Conservation (phyloP, 768 basidiomycete genomes). For the Daedaleopsis nitida region DNA sequence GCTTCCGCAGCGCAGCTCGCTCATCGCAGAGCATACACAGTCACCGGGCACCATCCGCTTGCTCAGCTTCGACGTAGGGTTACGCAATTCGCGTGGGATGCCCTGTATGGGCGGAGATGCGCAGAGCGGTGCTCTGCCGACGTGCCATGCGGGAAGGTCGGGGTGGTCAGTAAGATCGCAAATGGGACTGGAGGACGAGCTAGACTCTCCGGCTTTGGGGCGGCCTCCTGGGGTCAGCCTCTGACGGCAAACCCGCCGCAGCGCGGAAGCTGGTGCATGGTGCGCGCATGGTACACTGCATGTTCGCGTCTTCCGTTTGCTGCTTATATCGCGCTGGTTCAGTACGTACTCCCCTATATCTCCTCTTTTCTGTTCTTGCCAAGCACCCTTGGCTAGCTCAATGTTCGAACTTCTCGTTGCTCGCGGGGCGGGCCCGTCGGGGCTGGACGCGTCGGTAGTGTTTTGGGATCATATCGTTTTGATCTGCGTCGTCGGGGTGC, state of each 20-base stretch:
- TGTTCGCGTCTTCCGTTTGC: background rate
- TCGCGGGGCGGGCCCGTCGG: background rate
- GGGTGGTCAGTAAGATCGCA: background rate
- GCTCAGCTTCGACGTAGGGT: too few relatives aligned
- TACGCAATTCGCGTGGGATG: too few relatives aligned
- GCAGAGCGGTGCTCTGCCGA: too few relatives aligned
- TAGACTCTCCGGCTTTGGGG: background rate
- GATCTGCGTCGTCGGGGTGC: conserved; percentile 23
- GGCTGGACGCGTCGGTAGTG: conserved; percentile 23
- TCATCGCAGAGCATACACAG: background rate
- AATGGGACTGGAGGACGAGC: background rate
- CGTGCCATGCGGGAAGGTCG: too few relatives aligned
- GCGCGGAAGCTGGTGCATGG: background rate
- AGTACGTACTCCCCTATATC: too few relatives aligned
- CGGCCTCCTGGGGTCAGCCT: background rate
- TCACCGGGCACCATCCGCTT: background rate
- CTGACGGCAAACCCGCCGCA: background rate
- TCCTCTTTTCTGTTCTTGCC: background rate
- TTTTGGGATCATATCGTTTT: conserved; percentile 26
- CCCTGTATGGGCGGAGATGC: too few relatives aligned
- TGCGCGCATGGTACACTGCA: background rate
- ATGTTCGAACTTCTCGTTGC: background rate
- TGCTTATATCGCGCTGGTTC: background rate
- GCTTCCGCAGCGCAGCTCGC: background rate
- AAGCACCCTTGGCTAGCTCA: background rate